These are phyloP conservation scores for Neophaeococcomyces aloes DNA, from an alignment of 2,329 filamentous ascomycete species.

Conservation along the genomic window DNA sequence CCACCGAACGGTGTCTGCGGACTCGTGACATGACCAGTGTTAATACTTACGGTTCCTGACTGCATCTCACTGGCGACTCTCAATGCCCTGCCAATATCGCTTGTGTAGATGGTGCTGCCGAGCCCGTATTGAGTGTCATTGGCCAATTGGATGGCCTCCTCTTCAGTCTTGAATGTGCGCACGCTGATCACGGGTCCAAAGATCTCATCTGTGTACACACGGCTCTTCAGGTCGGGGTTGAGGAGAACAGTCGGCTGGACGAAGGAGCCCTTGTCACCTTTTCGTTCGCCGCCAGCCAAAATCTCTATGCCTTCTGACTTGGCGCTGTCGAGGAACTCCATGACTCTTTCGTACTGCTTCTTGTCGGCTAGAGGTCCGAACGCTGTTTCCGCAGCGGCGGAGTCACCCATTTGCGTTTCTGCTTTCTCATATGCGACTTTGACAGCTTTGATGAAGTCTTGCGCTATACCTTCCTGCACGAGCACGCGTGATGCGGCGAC, in stretches of 20 bases:
- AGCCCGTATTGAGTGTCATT: constrained; percentile 51
- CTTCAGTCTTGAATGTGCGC: constrained; percentile 47
- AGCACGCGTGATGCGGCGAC: constrained; percentile 55
- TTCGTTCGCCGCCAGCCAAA: constrained; percentile 51
- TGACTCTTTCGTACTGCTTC: constrained; percentile 58
- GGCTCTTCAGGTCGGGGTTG: constrained; percentile 47
- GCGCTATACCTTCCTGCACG: constrained; percentile 51
- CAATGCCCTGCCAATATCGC: constrained; percentile 54
- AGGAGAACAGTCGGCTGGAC: constrained; percentile 51
- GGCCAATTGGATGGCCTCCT: constrained; percentile 47
- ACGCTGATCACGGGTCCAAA: constrained; percentile 54
- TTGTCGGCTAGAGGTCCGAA: constrained; percentile 68
- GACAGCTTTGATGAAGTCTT: constrained; percentile 54
- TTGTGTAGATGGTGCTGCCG: constrained; percentile 47
- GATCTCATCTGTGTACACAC: constrained; percentile 51
- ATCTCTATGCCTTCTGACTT: constrained; percentile 62
- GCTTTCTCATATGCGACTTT: constrained; percentile 16
- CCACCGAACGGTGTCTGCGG: constrained; percentile 49
- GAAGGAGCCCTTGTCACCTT: constrained; percentile 52
- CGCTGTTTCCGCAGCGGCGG: constrained; percentile 58
- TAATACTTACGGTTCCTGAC: constrained; percentile 62
- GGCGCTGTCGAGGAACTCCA: constrained; percentile 58
- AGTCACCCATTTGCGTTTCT: constrained; percentile 55
- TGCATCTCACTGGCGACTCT: constrained; percentile 47
- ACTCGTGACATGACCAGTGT: constrained; percentile 43